Evolutionary conservation across 768 basidiomycete genomes (phyloP), one percentile per base, ranked within the genome.

Genomic region (Pholiota molesta): DNA sequence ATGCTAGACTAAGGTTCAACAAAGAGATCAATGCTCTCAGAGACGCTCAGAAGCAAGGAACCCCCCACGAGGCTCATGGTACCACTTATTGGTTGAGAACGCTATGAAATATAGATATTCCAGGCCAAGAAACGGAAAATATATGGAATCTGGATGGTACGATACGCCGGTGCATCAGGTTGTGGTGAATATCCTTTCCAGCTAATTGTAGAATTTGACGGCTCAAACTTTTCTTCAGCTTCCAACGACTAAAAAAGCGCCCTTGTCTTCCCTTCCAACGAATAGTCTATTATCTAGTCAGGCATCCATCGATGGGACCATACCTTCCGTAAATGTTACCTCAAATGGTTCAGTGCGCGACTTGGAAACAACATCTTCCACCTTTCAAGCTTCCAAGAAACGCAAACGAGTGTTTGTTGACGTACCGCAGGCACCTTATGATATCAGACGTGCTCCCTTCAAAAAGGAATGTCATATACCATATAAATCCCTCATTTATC

Each of bases 101-200:
- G 85, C 90, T 10, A 70, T 77, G 57, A 75, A 73, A 21, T 90
- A 83, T 64, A 66, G 64, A 9, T 72, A 73, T 37, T 87, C 85
- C 68, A 79, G 74, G 45, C 83, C 89, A 2, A 58, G 81, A 16
- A 81, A 81, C 62, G 44, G 64, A 9, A 65, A 72, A 8, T 72
- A 72, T 33, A 75, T 80, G n/a, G 72, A 69, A 45, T 70, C 72
- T 21, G 91, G 90, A 3, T 91, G 85, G 83, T 92, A 92, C 65
- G 90, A 92, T 64, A 55, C 33, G 5, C 14, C 53, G 11, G 23
- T 29, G 13, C 33, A 9, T 37, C 16, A n/a, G 1, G n/a, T 31
- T 28, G 11, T 16, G n/a, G 57, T 51, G 49, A 51, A 31, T 39
- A 39, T 21, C 5, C n/a, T 9, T 49, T 19, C 13, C 4, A 11